These are phyloP conservation scores for Potentilla sterilis DNA, from an alignment of 306 rosid genomes.

Conservation along the genomic window DNA sequence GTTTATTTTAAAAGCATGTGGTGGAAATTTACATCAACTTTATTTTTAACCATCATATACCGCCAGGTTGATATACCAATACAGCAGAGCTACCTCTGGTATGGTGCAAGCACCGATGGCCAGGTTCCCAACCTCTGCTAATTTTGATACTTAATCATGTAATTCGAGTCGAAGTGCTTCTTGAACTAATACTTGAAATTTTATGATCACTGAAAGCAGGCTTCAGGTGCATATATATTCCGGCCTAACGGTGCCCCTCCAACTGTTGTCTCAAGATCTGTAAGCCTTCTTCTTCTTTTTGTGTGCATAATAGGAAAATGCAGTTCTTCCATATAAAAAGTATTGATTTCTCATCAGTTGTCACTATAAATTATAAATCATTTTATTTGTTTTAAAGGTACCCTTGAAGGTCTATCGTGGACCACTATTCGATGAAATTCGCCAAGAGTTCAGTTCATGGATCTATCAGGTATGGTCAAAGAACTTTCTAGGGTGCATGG, in stretches of 20 bases:
- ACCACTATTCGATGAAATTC: conserved; percentile 67
- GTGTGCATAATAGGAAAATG: neutral
- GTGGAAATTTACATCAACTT: conserved; percentile 14
- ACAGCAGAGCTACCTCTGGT: conserved; percentile 86
- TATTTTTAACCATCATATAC: conserved; percentile 15
- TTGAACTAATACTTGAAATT: neutral
- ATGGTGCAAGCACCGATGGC: conserved; percentile 43
- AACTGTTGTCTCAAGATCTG: conserved; percentile 70
- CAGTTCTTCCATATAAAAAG: neutral
- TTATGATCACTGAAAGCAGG: conserved; percentile 31
- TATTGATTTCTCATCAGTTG: neutral
- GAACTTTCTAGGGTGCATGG: neutral
- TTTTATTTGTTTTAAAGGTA: conserved; percentile 39
- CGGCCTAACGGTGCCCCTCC: conserved; percentile 69
- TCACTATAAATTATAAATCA: neutral
- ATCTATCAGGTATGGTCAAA: conserved; percentile 58
- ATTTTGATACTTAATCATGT: neutral
- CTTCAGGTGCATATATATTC: conserved; percentile 88
- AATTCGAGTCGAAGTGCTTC: conserved; percentile 4
- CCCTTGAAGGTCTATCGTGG: conserved; percentile 63
- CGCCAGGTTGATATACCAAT: conserved; percentile 76
- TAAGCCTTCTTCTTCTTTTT: conserved; percentile 32
- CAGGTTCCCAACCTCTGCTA: conserved; percentile 45
- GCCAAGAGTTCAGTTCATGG: conserved; percentile 74
- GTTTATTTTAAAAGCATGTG: conserved; percentile 20